A percentile compares a stretch with the other conserved stretches of the same genome.
Conservation (phyloP, 1,139 yeast species). For the Hanseniaspora uvarum region DNA sequence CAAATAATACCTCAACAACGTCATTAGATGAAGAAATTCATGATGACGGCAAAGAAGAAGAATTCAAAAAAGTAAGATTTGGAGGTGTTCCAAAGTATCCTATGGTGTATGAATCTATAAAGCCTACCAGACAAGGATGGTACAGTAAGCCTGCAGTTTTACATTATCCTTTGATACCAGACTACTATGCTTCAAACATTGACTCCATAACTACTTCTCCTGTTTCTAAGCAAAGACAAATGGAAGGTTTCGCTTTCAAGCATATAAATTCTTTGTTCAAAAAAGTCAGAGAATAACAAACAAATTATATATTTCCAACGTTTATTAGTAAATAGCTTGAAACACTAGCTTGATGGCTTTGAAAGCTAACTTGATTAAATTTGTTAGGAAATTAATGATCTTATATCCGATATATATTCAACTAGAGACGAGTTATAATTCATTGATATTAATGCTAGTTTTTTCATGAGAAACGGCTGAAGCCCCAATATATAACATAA, state of each 20-base stretch:
- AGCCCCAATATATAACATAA: too few species aligned
- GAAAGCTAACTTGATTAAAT: too few species aligned
- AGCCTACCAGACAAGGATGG: conserved; percentile 31
- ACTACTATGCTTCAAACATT: conserved; percentile 20
- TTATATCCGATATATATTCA: not conserved
- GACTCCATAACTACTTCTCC: not conserved
- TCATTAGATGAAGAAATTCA: not conserved
- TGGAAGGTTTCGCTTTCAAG: conserved; percentile 31
- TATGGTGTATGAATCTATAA: conserved; percentile 27
- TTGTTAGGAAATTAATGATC: too few species aligned
- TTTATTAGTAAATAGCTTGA: too few species aligned
- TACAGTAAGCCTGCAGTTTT: conserved; percentile 31
- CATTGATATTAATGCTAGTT: too few species aligned
- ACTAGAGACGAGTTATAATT: too few species aligned
- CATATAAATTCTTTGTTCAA: conserved; percentile 21
- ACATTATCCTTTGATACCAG: conserved; percentile 31
- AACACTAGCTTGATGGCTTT: too few species aligned
- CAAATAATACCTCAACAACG: not conserved
- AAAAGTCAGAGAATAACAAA: not conserved
- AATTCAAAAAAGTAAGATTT: conserved; percentile 29
- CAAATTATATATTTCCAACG: not conserved
- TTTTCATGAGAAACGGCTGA: too few species aligned
- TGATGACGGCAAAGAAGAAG: not conserved
- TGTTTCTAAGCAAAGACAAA: conserved; percentile 19
- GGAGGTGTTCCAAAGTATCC: conserved; percentile 30